Evolutionary conservation across 2,329 filamentous ascomycete species (phyloP).

Genomic region (Ceratocystis cacaofunesta): DNA sequence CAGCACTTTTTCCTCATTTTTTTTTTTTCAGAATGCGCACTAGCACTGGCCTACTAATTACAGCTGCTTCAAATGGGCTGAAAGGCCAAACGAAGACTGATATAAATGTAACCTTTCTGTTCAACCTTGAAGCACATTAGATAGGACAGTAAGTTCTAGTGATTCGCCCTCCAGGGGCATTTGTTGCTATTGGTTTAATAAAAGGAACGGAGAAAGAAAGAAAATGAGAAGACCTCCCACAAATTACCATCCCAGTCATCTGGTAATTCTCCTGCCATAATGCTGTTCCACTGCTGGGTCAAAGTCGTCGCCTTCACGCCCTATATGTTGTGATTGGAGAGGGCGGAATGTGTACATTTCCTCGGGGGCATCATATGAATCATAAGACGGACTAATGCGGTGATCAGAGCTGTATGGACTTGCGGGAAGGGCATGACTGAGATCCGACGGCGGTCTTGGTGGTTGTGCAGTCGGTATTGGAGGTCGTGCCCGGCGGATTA

Average conservation of each 20-base stretch:
- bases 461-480: conserved; percentile 46
- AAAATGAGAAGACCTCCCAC: not conserved
- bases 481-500: conserved; percentile 59
- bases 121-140: not conserved
- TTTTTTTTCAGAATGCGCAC: too few species aligned
- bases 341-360: conserved; percentile 31
- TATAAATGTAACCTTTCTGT: not conserved
- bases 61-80: too few species aligned
- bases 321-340: conserved; percentile 32
- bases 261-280: not conserved
- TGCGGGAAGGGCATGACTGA: conserved; percentile 16
- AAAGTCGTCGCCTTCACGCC: conserved; percentile 30
- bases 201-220: not conserved
- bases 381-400: conserved; percentile 23
- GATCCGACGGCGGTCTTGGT: conserved; percentile 32
- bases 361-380: conserved; percentile 30
- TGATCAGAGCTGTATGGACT: not conserved
- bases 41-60: too few species aligned
- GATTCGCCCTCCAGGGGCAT: not conserved
- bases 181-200: not conserved
- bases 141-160: not conserved
- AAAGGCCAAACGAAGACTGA: not conserved
- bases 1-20: too few species aligned
- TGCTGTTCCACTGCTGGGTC: conserved; percentile 24
- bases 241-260: not conserved